Base-by-base conservation (phyloP, 2,329 filamentous ascomycete species). In the Hypoxylon sp. region DNA sequence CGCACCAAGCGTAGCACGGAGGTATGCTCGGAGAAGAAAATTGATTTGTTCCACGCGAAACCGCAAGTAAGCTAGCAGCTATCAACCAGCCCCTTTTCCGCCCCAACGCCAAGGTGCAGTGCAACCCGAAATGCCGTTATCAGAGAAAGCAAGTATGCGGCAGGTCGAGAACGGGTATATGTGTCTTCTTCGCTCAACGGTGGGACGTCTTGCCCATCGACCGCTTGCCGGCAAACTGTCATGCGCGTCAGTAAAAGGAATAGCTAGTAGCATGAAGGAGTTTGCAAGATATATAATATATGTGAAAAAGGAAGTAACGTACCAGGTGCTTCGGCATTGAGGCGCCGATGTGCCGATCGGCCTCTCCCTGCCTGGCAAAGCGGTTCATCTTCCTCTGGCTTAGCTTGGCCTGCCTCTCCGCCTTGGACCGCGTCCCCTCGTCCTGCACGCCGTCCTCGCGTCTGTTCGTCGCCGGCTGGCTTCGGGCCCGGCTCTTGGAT, bases 331-430 rank as follows among this genome's bases (percentile, higher is more conserved):
- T 99, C 62, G 88, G 86, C 77, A 96, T 78, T 49, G 90, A 84
- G 31, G 90, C 90, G 53, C 88, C 88, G 61, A 87, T 87, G 79
- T 98, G 94, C 74, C 96, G 87, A 83, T 99, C 95, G 61, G 89
- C 93, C 81, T 99, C 95, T 82, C 95, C 95, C 83, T 96, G 91
- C 76, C 93, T 88, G 40, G 95, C 95, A 89, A 96, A 95, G 65
- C 94, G 87, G 82, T 99, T 99, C 92, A 96, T 97, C 86, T 92
- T 94, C 84, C 94, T 92, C 88, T 99, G 96, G 70, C 88, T 84
- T 73, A 99, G 79, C 84, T 97, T 98, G 73, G 87, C 84, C 74
- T 96, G 81, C 70, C 89, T 88, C 76, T 97, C 93, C 31, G 91
- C 92, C 84, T 94, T 96, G 58, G 81, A 83, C 66, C 90, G 85